Evolutionary conservation across 1,139 yeast genomes (phyloP), one percentile per base, ranked within the genome.

Genomic region (Hansenula lynferdii): DNA sequence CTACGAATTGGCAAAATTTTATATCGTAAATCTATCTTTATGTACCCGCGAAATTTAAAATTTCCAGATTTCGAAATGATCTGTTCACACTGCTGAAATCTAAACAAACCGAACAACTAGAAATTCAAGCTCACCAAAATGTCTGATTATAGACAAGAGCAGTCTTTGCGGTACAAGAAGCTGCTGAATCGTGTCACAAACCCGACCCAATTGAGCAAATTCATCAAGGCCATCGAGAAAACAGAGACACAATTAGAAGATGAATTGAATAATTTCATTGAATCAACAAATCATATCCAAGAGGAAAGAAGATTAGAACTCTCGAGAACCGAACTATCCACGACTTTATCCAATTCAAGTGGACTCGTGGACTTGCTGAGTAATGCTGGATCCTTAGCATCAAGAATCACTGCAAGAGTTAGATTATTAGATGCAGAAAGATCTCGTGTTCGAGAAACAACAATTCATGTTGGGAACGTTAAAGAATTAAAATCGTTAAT

Each of bases 351-450:
- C 20, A 47, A 53, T 21, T 73, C 81, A 10, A 65, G 67, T 31
- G 69, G 74, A 12, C 62, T 85, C 43, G 68, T 71, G 14, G 60
- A 63, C 25, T 65, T 78, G 24, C 70, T 83, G 43, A 64, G 77
- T 8, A 65, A 70, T 25, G 85, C 95, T 0, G 78, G 83, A 41
- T 74, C 72, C 40, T 67, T 81, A 43, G 92, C 95, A 4, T 67
- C 72, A 31, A 65, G 75, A 16, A 74, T 87, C 39, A 84, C 95
- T 1, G 75, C 73, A 36, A 77, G 81, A 49, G 85, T 87, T 42
- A 71, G 83, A 42, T 62, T 80, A 7, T 66, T 86, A 34, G 96
- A 87, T 56, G 66, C 67, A 37, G 96, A 89, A 53, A 79, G 84
- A 45, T 67, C 70, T 5, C 73, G 85, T 31, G 87, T 90, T n/a